These are phyloP conservation scores for Quercus phellos DNA, from an alignment of 331 rosid genomes.

Conservation along the genomic window DNA sequence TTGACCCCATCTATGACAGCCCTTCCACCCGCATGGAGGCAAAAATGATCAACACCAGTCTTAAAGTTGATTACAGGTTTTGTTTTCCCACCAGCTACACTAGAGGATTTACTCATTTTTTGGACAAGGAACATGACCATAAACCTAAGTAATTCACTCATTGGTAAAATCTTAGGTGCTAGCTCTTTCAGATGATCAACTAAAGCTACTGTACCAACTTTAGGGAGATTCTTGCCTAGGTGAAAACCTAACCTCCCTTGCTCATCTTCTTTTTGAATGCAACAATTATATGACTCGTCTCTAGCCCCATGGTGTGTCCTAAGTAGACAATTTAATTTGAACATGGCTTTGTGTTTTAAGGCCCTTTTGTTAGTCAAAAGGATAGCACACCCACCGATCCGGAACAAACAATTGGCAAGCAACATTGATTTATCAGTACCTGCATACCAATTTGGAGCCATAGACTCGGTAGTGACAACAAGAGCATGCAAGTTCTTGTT, in stretches of 20 bases:
- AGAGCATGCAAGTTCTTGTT: constrained; percentile 52
- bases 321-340: constrained; percentile 54
- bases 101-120: constrained; percentile 14
- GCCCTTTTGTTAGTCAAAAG: constrained; percentile 64
- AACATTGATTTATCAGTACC: constrained; percentile 86
- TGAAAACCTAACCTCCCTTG: constrained; percentile 57
- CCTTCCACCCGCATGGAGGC: constrained; percentile 86
- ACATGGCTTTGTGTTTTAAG: constrained; percentile 38
- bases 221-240: constrained; percentile 65
- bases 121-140: constrained; percentile 17
- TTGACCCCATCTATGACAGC: constrained; percentile 91
- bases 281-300: constrained; percentile 68
- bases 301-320: constrained; percentile 77
- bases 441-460: constrained; percentile 81
- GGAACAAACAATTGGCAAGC: constrained; percentile 67
- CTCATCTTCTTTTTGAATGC: constrained; percentile 67
- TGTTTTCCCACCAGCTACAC: constrained; percentile 11
- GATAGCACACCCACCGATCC: constrained; percentile 73
- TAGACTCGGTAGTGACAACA: constrained; percentile 67
- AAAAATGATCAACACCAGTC: constrained; percentile 81
- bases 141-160: constrained; percentile 53
- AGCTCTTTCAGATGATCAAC: constrained; percentile 60
- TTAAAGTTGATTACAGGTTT: constrained; percentile 57
- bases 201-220: constrained; percentile 78
- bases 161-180: constrained; percentile 68